Conservation (phyloP, 345 rosid genomes). For the Salix suchowensis region DNA sequence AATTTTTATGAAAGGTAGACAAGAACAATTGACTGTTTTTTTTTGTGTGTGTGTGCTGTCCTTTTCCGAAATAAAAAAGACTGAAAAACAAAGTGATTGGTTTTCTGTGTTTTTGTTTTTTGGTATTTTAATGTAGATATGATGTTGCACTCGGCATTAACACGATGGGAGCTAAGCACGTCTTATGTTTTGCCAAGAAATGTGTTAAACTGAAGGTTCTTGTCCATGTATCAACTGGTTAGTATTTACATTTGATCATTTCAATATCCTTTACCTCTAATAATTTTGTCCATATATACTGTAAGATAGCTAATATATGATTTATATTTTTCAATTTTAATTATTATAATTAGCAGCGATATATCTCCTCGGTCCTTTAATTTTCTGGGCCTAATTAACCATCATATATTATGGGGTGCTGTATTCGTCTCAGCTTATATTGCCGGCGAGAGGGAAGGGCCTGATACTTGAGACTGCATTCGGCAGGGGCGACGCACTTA, state of each 20-base stretch:
- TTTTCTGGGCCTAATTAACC: too few relatives aligned
- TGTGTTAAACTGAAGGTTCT: slow-evolving; percentile 44
- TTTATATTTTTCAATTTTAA: too few relatives aligned
- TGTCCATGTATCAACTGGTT: slow-evolving; percentile 47
- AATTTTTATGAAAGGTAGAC: slow-evolving; percentile 40
- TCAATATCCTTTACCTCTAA: not conserved
- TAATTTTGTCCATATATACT: not conserved
- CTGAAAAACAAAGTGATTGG: not conserved
- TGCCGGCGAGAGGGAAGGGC: slow-evolving; percentile 16
- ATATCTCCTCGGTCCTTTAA: too few relatives aligned
- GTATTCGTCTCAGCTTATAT: slow-evolving; percentile 17
- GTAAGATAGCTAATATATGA: not conserved
- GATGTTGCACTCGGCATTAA: slow-evolving; percentile 57
- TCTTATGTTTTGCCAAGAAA: slow-evolving; percentile 48
- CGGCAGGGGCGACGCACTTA: slow-evolving; percentile 4
- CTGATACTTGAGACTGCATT: slow-evolving; percentile 14
- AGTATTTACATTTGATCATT: not conserved
- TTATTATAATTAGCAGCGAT: too few relatives aligned
- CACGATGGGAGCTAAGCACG: slow-evolving; percentile 54
- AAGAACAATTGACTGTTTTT: not conserved
- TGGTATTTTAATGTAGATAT: slow-evolving; percentile 16
- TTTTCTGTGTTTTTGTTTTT: not conserved
- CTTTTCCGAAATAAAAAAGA: not conserved
- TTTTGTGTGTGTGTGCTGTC: not conserved
- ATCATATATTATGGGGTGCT: not conserved